Conservation (phyloP, 495 filamentous ascomycete genomes). For the Trichoderma reesei region DNA sequence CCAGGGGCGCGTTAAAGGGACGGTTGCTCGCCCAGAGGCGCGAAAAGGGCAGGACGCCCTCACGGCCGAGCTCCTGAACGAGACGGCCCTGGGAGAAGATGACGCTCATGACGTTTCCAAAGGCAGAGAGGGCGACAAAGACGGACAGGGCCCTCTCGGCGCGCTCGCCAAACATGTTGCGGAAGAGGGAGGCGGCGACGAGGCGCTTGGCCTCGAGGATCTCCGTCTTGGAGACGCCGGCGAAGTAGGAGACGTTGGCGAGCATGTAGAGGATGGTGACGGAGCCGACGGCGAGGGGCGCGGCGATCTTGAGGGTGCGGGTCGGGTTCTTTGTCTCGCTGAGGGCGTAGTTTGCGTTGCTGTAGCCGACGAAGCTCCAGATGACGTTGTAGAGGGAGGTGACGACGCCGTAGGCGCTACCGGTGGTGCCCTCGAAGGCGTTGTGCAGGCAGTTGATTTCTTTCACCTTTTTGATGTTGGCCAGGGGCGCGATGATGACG, state of each 20-base stretch:
- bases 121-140: conserved; percentile 61
- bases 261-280: conserved; percentile 53
- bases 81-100: conserved; percentile 61
- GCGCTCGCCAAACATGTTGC: conserved; percentile 35
- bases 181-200: conserved; percentile 39
- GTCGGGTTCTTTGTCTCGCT: conserved; percentile 50
- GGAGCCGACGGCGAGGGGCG: conserved; percentile 45
- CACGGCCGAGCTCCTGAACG: conserved; percentile 55
- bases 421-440: conserved; percentile 20
- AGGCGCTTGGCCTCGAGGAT: conserved; percentile 39
- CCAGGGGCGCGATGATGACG: conserved; percentile 43
- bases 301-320: conserved; percentile 52
- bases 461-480: conserved; percentile 20
- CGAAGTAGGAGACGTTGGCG: conserved; percentile 54
- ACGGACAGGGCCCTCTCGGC: conserved; percentile 53
- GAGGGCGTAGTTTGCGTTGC: conserved; percentile 42
- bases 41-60: conserved; percentile 53
- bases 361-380: conserved; percentile 40
- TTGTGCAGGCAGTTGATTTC: conserved; percentile 17
- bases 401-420: conserved; percentile 35
- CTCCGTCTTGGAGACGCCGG: conserved; percentile 35
- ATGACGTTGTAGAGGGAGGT: conserved; percentile 40
- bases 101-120: conserved; percentile 61
- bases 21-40: conserved; percentile 55
- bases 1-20: conserved; percentile 51